These are phyloP conservation scores for Sechiopsis laciniata DNA, from an alignment of 306 rosid genomes.

Conservation along the genomic window DNA sequence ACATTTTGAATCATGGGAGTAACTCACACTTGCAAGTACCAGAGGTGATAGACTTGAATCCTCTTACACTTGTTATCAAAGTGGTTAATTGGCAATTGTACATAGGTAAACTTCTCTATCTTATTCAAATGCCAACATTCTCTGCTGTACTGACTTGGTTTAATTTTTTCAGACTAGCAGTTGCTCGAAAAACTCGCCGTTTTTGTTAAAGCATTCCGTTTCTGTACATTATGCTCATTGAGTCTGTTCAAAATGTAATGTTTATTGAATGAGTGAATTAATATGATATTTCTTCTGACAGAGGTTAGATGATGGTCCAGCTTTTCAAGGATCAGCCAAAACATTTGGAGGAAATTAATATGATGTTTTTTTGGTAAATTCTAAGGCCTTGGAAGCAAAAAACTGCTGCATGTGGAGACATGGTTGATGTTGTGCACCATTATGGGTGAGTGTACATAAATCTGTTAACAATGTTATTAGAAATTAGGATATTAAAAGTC, in stretches of 20 bases:
- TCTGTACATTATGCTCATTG: not conserved
- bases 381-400: not conserved
- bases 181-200: not conserved
- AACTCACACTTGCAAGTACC: too few species aligned
- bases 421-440: not conserved
- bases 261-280: not conserved
- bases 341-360: not conserved
- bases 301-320: constrained; percentile 9
- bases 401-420: not conserved
- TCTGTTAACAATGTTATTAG: not conserved
- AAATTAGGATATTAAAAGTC: too few species aligned
- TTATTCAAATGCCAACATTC: not conserved
- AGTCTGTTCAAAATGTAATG: not conserved
- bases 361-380: not conserved
- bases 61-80: too few species aligned
- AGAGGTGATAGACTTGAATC: too few species aligned
- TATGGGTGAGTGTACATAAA: constrained; percentile 8
- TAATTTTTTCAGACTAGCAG: not conserved
- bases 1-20: not conserved
- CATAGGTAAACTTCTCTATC: constrained; percentile 14
- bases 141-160: not conserved
- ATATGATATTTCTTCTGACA: constrained; percentile 4
- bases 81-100: constrained; percentile 6
- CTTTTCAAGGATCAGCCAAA: not conserved
- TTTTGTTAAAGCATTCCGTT: not conserved